A percentile compares a stretch with the other conserved stretches of the same genome.
phyloP scores from a whole-genome alignment of 1,284 basidiomycete genomes.

The Puccinia brachypodii region DNA sequence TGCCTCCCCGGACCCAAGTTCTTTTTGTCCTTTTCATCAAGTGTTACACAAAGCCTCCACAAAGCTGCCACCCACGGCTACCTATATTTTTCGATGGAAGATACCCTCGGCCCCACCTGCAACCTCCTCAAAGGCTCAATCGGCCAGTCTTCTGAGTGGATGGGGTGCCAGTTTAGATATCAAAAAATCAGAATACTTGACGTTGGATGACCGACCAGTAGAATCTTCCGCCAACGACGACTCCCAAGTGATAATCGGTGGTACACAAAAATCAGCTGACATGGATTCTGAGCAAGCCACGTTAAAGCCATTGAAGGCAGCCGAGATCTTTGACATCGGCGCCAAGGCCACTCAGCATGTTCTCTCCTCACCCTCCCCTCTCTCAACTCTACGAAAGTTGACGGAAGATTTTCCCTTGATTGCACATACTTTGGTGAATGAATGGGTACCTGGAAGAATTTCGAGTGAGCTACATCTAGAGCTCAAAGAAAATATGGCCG shows the following conservation, averaged over 20 bases:
- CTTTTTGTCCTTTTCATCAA: slow-evolving; percentile 58
- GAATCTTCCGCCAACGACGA: slow-evolving; percentile 9
- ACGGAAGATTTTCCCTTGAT: slow-evolving; percentile 86
- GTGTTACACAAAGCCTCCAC: slow-evolving; percentile 27
- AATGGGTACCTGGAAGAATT: slow-evolving; percentile 63
- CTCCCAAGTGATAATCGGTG: background rate
- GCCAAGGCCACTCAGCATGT: slow-evolving; percentile 73
- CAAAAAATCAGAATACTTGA: slow-evolving; percentile 97
- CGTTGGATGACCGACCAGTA: slow-evolving; percentile 73
- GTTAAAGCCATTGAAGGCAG: slow-evolving; percentile 50
- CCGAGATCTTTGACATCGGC: slow-evolving; percentile 61
- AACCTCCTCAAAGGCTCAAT: background rate
- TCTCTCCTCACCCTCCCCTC: slow-evolving; percentile 64
- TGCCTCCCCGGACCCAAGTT: slow-evolving; percentile 67
- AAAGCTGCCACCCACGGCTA: slow-evolving; percentile 46
- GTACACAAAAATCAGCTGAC: background rate
- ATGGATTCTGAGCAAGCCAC: slow-evolving; percentile 26
- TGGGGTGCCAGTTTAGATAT: slow-evolving; percentile 89
- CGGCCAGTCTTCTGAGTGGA: slow-evolving; percentile 67
- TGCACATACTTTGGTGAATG: slow-evolving; percentile 68
- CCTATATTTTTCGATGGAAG: slow-evolving; percentile 57
- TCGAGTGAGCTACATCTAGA: slow-evolving; percentile 62
- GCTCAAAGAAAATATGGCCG: slow-evolving; percentile 62
- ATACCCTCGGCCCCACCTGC: slow-evolving; percentile 47
- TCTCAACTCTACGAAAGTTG: slow-evolving; percentile 69